phyloP scores from a whole-genome alignment of 345 rosid species.

The Clarkia xantiana region DNA sequence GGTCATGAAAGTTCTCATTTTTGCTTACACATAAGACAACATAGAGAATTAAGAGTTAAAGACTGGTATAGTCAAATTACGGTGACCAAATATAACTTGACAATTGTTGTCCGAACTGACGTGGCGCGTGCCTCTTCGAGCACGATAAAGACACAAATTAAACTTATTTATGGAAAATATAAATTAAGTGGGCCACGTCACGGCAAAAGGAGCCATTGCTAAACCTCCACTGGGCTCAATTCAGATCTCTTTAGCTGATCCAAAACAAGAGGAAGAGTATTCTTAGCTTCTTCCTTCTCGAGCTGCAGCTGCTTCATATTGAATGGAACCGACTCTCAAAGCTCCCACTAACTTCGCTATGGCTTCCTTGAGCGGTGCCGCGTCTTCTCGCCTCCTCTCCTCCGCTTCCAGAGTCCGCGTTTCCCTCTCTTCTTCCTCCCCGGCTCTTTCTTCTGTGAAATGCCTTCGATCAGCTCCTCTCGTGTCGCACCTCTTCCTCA shows the following conservation, averaged over 20 bases:
- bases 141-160: too few species aligned
- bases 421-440: constrained; percentile 17
- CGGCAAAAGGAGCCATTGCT: background rate
- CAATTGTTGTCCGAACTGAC: too few species aligned
- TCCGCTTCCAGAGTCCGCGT: constrained; percentile 27
- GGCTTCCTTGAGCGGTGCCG: constrained; percentile 44
- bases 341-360: constrained; percentile 8
- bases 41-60: too few species aligned
- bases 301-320: background rate
- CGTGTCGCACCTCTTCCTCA: constrained; percentile 20
- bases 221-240: background rate
- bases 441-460: constrained; percentile 22
- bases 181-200: too few species aligned
- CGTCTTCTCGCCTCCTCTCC: constrained; percentile 32
- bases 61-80: too few species aligned
- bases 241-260: background rate
- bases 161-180: too few species aligned
- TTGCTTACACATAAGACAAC: too few species aligned
- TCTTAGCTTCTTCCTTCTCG: too few species aligned
- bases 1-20: too few species aligned
- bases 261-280: constrained; percentile 4
- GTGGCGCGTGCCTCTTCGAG: too few species aligned
- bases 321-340: constrained; percentile 3
- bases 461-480: constrained; percentile 40
- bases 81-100: too few species aligned